These are phyloP conservation scores for Pseudogymnoascus sp. DNA, from an alignment of 2,329 filamentous ascomycete species.

Conservation along the genomic window DNA sequence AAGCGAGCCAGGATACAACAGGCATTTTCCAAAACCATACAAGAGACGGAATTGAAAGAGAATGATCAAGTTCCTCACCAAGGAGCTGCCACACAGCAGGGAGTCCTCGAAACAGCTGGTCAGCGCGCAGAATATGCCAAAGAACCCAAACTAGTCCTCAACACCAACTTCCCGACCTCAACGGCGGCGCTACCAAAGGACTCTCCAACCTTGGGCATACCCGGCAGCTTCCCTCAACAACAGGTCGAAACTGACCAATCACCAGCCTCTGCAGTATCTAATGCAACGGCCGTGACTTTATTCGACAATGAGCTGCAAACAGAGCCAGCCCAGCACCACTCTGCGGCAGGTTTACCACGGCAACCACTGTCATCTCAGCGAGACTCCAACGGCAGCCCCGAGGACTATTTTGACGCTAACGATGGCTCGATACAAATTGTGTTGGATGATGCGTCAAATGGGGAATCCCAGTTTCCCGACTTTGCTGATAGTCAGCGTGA, in stretches of 20 bases:
- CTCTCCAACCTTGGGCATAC: slow-evolving; percentile 61
- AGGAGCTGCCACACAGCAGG: neutral
- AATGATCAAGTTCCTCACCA: neutral
- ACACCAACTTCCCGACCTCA: slow-evolving; percentile 14
- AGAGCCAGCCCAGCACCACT: slow-evolving; percentile 33
- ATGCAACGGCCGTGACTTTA: slow-evolving; percentile 55
- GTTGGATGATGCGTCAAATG: slow-evolving; percentile 21
- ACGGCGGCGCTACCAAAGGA: slow-evolving; percentile 31
- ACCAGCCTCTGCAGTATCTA: slow-evolving; percentile 53
- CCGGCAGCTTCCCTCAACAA: slow-evolving; percentile 48
- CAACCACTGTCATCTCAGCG: slow-evolving; percentile 21
- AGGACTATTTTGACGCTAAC: slow-evolving; percentile 8
- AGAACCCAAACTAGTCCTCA: neutral
- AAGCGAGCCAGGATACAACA: slow-evolving; percentile 75
- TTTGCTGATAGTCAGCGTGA: neutral
- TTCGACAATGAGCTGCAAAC: slow-evolving; percentile 68
- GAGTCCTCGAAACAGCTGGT: neutral
- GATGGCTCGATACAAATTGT: slow-evolving; percentile 24
- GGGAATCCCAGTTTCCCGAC: slow-evolving; percentile 13
- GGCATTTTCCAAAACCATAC: slow-evolving; percentile 77
- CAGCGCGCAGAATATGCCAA: neutral
- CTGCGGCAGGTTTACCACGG: slow-evolving; percentile 13
- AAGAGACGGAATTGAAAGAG: slow-evolving; percentile 58
- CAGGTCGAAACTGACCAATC: slow-evolving; percentile 38
- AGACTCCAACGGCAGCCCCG: slow-evolving; percentile 13